phyloP scores from a whole-genome alignment of 257 asterid genomes.

The Echium plantagineum region DNA sequence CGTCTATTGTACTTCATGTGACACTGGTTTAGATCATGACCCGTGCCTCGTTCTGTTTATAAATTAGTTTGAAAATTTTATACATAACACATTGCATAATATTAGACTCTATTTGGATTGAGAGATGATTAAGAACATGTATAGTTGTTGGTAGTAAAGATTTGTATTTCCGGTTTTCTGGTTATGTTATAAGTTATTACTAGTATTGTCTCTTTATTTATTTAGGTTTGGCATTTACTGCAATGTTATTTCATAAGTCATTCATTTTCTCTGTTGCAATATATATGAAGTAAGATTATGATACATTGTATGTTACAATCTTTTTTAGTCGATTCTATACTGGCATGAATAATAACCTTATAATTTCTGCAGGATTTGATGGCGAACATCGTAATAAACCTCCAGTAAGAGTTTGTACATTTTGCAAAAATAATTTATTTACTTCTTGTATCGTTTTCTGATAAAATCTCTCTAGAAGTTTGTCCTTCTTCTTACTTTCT shows the following conservation, averaged over 20 bases:
- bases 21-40: too few species aligned
- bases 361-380: slow-evolving; percentile 45
- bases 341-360: neutral
- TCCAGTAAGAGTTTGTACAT: slow-evolving; percentile 45
- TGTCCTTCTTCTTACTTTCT: neutral
- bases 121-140: neutral
- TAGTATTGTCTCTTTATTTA: neutral
- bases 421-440: slow-evolving; percentile 6
- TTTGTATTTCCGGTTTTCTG: too few species aligned
- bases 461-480: too few species aligned
- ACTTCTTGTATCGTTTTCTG: neutral
- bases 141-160: neutral
- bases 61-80: too few species aligned
- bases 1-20: too few species aligned
- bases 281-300: too few species aligned
- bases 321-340: neutral
- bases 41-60: too few species aligned
- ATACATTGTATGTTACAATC: neutral
- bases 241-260: too few species aligned
- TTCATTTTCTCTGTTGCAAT: neutral
- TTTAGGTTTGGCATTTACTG: neutral
- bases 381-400: slow-evolving; percentile 39
- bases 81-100: too few species aligned
- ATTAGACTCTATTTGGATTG: neutral
- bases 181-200: neutral